These are phyloP conservation scores for Seiridium unicorne DNA, from an alignment of 2,329 filamentous ascomycete species.

Conservation along the genomic window DNA sequence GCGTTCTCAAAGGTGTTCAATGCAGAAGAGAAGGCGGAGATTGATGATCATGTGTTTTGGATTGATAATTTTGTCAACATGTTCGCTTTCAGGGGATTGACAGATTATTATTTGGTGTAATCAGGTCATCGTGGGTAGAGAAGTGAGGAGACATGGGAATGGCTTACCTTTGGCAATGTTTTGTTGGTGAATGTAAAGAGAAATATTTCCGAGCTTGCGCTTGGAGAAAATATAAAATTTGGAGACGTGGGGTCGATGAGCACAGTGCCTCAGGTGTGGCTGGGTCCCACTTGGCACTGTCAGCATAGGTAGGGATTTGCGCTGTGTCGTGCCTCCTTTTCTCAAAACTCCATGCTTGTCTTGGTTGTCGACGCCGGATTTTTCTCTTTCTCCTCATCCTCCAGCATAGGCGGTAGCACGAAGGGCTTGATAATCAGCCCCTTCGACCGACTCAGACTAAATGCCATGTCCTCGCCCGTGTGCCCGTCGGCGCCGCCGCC, in stretches of 20 bases:
- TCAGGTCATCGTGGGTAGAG: constrained; percentile 45
- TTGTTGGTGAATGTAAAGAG: constrained; percentile 12
- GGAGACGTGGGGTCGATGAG: not conserved
- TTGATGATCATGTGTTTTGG: constrained; percentile 40
- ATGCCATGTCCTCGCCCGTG: constrained; percentile 83
- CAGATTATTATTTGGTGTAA: constrained; percentile 68
- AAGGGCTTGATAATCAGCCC: constrained; percentile 86
- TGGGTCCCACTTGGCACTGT: not conserved
- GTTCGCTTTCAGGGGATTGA: constrained; percentile 75
- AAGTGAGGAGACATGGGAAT: not conserved
- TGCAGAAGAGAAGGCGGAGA: constrained; percentile 24
- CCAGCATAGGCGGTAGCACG: constrained; percentile 82
- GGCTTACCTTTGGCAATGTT: constrained; percentile 21
- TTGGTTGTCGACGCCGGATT: constrained; percentile 56
- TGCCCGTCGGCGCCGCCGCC: constrained; percentile 69
- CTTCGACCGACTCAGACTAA: constrained; percentile 76
- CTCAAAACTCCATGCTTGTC: constrained; percentile 70
- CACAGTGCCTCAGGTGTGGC: not conserved
- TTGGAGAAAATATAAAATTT: constrained; percentile 4
- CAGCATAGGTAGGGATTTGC: not conserved
- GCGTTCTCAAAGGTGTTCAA: not conserved
- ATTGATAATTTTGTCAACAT: constrained; percentile 49
- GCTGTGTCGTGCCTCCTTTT: not conserved
- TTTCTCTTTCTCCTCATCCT: constrained; percentile 59
- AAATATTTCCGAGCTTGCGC: not conserved